phyloP scores from a whole-genome alignment of 306 rosid genomes.

The Corylus heterophylla region DNA sequence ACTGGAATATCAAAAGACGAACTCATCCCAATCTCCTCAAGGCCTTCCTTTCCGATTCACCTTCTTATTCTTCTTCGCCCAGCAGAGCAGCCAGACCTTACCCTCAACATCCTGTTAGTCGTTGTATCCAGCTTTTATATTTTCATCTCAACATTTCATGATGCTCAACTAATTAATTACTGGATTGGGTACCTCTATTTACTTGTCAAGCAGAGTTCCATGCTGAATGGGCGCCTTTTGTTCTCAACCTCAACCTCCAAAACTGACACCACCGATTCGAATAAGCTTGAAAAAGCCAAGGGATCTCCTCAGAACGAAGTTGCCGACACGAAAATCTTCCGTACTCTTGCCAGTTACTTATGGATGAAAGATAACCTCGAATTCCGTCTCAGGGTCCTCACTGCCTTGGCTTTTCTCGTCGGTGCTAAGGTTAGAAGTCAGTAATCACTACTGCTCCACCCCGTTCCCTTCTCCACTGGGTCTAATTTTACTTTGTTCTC shows the following conservation, averaged over 20 bases:
- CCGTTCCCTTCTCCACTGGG: background rate
- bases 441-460: background rate
- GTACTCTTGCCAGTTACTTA: conserved; percentile 80
- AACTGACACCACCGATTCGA: background rate
- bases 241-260: conserved; percentile 33
- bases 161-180: background rate
- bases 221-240: conserved; percentile 29
- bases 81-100: conserved; percentile 16
- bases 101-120: conserved; percentile 29
- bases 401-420: conserved; percentile 79
- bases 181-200: background rate
- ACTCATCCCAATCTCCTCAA: conserved; percentile 23
- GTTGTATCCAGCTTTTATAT: background rate
- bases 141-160: background rate
- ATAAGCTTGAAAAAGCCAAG: conserved; percentile 17
- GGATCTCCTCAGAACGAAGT: conserved; percentile 32
- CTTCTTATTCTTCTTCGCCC: conserved; percentile 14
- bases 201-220: conserved; percentile 21
- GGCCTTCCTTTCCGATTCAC: conserved; percentile 39
- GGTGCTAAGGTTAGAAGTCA: conserved; percentile 75
- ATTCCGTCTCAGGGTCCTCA: conserved; percentile 73
- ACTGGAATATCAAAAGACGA: background rate
- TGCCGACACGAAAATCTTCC: conserved; percentile 61
- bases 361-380: conserved; percentile 91
- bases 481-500: conserved; percentile 8